These are phyloP conservation scores for Fusarium continuum DNA, from an alignment of 2,329 filamentous ascomycete species.

Conservation along the genomic window DNA sequence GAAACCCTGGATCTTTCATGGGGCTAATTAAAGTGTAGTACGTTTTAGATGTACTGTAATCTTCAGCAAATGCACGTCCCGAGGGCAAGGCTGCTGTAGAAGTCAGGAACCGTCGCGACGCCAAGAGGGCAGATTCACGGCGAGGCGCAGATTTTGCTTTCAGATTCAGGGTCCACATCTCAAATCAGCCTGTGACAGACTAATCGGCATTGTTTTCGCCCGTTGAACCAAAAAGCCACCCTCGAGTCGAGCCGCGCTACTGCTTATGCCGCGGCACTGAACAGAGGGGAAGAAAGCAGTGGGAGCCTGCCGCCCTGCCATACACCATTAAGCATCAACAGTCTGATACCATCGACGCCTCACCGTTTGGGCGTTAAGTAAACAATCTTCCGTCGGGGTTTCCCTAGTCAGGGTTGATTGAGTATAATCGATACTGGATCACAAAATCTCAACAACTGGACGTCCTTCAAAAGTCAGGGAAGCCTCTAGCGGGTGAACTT, in stretches of 20 bases:
- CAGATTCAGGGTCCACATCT: constrained; percentile 6
- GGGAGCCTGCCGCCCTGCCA: constrained; percentile 7
- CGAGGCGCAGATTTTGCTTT: constrained; percentile 8
- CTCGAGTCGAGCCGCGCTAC: constrained; percentile 16
- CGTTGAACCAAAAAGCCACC: constrained; percentile 26
- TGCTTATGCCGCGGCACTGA: background rate
- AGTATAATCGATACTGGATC: background rate
- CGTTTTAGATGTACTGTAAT: no score
- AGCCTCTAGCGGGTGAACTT: constrained; percentile 9
- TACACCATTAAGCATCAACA: constrained; percentile 25
- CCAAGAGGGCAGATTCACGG: background rate
- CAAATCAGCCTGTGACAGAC: background rate
- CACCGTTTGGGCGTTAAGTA: constrained; percentile 25
- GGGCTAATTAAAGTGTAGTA: background rate
- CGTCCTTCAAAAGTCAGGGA: constrained; percentile 1
- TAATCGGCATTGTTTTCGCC: constrained; percentile 13
- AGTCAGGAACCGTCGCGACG: background rate
- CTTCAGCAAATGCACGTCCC: background rate
- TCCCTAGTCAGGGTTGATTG: constrained; percentile 4
- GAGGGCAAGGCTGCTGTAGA: background rate
- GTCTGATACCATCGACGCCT: constrained; percentile 19
- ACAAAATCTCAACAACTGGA: background rate
- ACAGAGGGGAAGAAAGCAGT: background rate
- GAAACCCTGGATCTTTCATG: constrained; percentile 6
- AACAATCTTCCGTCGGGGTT: background rate